Conservation (phyloP, 345 rosid species). For the Aethionema arabicum region DNA sequence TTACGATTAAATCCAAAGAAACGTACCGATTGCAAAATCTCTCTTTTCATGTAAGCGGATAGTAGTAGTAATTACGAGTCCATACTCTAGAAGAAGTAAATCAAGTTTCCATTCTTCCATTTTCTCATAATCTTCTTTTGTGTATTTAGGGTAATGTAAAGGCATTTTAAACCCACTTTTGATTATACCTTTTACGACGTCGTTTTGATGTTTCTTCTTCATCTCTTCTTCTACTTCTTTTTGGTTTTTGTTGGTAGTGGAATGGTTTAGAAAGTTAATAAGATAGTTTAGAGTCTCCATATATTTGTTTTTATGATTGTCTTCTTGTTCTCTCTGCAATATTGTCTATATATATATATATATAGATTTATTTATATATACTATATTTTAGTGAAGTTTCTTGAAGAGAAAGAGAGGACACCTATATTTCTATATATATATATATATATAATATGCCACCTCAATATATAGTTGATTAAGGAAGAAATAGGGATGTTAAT, state of each 20-base stretch:
- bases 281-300: constrained; percentile 51
- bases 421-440: too few relatives aligned
- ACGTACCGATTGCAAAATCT: constrained; percentile 54
- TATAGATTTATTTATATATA: not conserved
- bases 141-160: constrained; percentile 66
- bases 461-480: not conserved
- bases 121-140: constrained; percentile 54
- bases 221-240: constrained; percentile 18
- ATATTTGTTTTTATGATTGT: not conserved
- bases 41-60: constrained; percentile 49
- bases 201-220: constrained; percentile 18
- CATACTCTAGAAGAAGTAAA: constrained; percentile 55
- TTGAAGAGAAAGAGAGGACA: constrained; percentile 25
- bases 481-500: constrained; percentile 1
- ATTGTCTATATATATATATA: not conserved
- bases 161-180: constrained; percentile 55
- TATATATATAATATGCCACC: constrained; percentile 19
- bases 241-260: constrained; percentile 3
- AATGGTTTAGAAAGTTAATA: constrained; percentile 43
- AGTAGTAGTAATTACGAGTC: constrained; percentile 41
- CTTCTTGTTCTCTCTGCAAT: not conserved
- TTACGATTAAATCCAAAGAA: constrained; percentile 50
- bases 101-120: constrained; percentile 79
- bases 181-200: constrained; percentile 18
- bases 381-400: constrained; percentile 1